phyloP scores from a whole-genome alignment of 2,329 filamentous ascomycete genomes.

The Cladosporium halotolerans region DNA sequence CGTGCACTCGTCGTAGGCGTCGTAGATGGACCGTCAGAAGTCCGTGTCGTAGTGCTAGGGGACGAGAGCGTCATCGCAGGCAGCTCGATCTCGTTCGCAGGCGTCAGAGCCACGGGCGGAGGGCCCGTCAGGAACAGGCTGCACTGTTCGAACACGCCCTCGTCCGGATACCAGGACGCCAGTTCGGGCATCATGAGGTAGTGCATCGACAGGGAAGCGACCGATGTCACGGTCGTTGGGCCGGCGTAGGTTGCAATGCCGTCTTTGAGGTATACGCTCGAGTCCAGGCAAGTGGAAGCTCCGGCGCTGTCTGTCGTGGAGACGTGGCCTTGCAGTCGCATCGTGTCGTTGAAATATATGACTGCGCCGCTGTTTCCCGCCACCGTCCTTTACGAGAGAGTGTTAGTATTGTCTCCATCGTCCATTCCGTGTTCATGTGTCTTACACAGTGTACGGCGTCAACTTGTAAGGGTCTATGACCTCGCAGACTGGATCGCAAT shows the following conservation, averaged over 20 bases:
- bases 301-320: slow-evolving; percentile 4
- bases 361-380: background rate
- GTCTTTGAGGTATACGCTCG: background rate
- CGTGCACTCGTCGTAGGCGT: background rate
- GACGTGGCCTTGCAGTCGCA: background rate
- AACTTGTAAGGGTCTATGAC: no score
- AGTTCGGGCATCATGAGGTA: background rate
- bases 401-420: background rate
- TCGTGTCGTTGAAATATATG: background rate
- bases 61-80: background rate
- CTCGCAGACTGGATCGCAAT: background rate
- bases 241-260: background rate
- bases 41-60: background rate
- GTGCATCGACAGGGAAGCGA: background rate
- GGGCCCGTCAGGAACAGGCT: background rate
- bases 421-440: background rate
- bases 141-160: background rate
- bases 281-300: background rate
- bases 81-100: background rate
- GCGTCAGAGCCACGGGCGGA: background rate
- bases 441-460: background rate
- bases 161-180: background rate
- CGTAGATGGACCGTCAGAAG: background rate
- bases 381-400: background rate
- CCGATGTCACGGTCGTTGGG: background rate